Evolutionary conservation across 1,139 yeast species (phyloP).

Genomic region (Yamadazyma atlantica): DNA sequence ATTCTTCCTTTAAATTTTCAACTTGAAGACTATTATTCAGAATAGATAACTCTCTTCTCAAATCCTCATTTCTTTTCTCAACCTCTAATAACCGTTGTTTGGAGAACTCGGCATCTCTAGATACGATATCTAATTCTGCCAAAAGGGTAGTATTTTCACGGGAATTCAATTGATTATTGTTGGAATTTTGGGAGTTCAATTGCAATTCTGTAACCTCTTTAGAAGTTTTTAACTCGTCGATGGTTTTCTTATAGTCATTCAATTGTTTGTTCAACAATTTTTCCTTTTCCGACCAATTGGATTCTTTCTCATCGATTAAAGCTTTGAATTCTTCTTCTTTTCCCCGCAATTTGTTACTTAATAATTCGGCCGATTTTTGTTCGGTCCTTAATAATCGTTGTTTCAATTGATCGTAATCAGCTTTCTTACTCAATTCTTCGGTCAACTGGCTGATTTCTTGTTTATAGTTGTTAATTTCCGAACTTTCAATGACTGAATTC

Average conservation of each 20-base stretch:
- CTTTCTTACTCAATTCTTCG: conserved; percentile 61
- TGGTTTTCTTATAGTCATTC: conserved; percentile 45
- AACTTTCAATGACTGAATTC: conserved; percentile 60
- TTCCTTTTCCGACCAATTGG: conserved; percentile 59
- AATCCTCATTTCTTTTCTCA: conserved; percentile 74
- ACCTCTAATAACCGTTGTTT: conserved; percentile 68
- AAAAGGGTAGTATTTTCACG: conserved; percentile 24
- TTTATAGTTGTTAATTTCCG: conserved; percentile 53
- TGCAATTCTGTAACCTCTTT: conserved; percentile 55
- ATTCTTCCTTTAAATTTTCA: conserved; percentile 31
- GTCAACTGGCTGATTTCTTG: conserved; percentile 56
- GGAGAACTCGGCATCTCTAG: conserved; percentile 73
- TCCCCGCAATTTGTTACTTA: conserved; percentile 46
- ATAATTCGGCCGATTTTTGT: conserved; percentile 53
- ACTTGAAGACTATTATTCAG: conserved; percentile 46
- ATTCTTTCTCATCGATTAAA: conserved; percentile 59
- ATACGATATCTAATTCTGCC: conserved; percentile 63
- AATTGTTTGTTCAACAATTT: conserved; percentile 43
- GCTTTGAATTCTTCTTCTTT: conserved; percentile 65
- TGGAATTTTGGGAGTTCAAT: conserved; percentile 27
- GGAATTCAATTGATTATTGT: conserved; percentile 28
- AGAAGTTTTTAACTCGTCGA: conserved; percentile 55
- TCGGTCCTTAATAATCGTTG: conserved; percentile 58
- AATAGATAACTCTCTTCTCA: conserved; percentile 62
- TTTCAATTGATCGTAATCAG: conserved; percentile 79